These are phyloP conservation scores for Leishmania aethiopica DNA, from an alignment of 208 protist genomes.

Conservation along the genomic window DNA sequence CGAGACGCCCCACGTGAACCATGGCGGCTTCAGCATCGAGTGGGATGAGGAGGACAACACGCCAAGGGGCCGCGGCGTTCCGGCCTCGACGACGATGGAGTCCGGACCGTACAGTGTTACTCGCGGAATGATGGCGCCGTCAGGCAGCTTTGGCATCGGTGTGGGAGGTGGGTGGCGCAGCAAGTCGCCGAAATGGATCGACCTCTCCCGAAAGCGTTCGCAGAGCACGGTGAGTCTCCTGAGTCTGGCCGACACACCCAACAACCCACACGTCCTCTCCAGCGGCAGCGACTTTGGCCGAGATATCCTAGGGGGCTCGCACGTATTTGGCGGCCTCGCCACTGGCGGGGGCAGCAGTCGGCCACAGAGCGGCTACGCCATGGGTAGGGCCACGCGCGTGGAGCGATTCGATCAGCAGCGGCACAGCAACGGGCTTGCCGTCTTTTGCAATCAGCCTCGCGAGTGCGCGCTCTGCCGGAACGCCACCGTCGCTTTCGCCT, in stretches of 20 bases:
- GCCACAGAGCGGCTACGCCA: constrained; percentile 4
- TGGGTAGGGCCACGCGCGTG: neutral
- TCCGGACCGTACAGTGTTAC: neutral
- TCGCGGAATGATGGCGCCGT: neutral
- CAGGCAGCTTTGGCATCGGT: neutral
- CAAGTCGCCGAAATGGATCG: constrained; percentile 3
- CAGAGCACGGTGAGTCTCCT: constrained; percentile 16
- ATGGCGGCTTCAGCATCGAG: constrained; percentile 18
- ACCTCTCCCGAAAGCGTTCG: neutral
- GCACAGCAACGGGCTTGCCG: constrained; percentile 34
- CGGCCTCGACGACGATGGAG: neutral
- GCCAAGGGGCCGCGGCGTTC: neutral
- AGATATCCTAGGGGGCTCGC: constrained; percentile 3
- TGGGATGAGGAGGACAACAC: constrained; percentile 3
- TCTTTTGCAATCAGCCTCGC: constrained; percentile 45
- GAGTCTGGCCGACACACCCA: constrained; percentile 5
- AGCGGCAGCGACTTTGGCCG: constrained; percentile 17
- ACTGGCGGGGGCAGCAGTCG: neutral
- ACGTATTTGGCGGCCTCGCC: constrained; percentile 11
- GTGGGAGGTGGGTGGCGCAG: neutral
- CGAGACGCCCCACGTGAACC: neutral
- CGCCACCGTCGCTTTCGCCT: constrained; percentile 45
- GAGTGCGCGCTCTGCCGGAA: constrained; percentile 58
- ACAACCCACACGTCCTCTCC: constrained; percentile 3
- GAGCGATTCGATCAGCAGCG: constrained; percentile 6